A percentile compares a stretch with the other conserved stretches of the same genome.
Evolutionary conservation across 352 stramenopile species (phyloP).

Genomic region (Elongisporangium anandrum): DNA sequence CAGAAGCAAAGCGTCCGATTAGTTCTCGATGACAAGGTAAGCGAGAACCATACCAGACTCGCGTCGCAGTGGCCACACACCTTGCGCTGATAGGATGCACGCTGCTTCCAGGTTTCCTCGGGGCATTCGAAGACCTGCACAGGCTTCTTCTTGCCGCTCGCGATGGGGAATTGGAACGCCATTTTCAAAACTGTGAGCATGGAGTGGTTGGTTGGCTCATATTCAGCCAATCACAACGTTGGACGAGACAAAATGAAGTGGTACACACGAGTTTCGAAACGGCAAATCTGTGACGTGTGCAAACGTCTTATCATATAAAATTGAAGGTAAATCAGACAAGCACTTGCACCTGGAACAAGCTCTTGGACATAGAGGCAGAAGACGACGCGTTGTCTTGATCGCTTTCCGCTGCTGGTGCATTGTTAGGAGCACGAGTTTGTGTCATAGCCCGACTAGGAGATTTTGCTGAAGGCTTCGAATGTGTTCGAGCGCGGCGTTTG

Average conservation of each 20-base stretch:
- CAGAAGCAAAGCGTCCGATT: slow-evolving; percentile 5
- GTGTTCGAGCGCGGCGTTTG: background rate
- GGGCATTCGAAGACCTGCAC: slow-evolving; percentile 79
- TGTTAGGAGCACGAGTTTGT: background rate
- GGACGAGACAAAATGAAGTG: slow-evolving; percentile 1
- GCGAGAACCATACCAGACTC: background rate
- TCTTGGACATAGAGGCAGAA: slow-evolving; percentile 12
- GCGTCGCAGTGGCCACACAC: slow-evolving; percentile 11
- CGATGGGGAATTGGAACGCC: slow-evolving; percentile 70
- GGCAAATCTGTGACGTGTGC: slow-evolving; percentile 22
- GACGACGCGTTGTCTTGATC: background rate
- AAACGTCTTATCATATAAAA: slow-evolving; percentile 3
- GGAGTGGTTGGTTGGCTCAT: slow-evolving; percentile 7
- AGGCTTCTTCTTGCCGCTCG: slow-evolving; percentile 68
- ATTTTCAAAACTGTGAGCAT: slow-evolving; percentile 8
- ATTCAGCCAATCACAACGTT: slow-evolving; percentile 9
- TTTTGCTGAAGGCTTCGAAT: background rate
- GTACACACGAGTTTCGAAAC: slow-evolving; percentile 5
- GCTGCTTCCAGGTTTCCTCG: slow-evolving; percentile 65
- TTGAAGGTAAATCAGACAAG: slow-evolving; percentile 18
- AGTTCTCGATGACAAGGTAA: slow-evolving; percentile 6
- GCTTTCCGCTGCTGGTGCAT: slow-evolving; percentile 14
- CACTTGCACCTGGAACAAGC: slow-evolving; percentile 67
- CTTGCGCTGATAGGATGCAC: slow-evolving; percentile 19
- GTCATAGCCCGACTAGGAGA: background rate